phyloP scores from a whole-genome alignment of 129 eudicot genomes.

The Flaveria brownii region DNA sequence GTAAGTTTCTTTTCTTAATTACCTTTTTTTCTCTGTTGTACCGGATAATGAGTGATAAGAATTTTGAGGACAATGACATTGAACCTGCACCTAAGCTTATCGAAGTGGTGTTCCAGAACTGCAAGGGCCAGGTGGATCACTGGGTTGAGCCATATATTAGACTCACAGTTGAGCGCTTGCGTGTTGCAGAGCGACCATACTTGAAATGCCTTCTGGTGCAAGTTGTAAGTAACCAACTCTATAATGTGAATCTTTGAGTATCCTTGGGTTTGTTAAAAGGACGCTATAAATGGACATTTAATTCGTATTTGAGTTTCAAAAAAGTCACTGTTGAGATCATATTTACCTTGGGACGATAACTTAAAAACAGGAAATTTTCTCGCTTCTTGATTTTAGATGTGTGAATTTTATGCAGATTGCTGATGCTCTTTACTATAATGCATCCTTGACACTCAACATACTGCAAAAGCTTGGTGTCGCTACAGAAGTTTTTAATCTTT shows the following conservation, averaged over 20 bases:
- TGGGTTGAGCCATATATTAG: constrained; percentile 94
- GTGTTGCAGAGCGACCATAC: constrained; percentile 59
- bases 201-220: constrained; percentile 79
- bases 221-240: constrained; percentile 62
- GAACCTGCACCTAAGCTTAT: constrained; percentile 99
- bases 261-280: not conserved
- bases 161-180: constrained; percentile 76
- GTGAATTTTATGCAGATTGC: constrained; percentile 61
- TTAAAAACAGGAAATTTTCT: not conserved
- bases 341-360: not conserved
- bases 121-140: constrained; percentile 90
- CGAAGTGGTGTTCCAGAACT: constrained; percentile 82
- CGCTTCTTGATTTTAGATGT: constrained; percentile 11
- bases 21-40: not conserved
- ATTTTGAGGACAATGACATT: constrained; percentile 88
- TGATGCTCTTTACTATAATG: constrained; percentile 81
- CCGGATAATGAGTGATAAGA: constrained; percentile 82
- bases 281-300: not conserved
- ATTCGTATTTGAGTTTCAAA: not conserved
- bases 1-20: not conserved
- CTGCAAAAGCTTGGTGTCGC: constrained; percentile 90
- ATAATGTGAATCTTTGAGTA: not conserved
- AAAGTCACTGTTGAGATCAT: not conserved
- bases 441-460: constrained; percentile 62
- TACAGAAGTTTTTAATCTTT: constrained; percentile 77